phyloP scores from a whole-genome alignment of 2,329 filamentous ascomycete species.

The Lanzia echinophila region DNA sequence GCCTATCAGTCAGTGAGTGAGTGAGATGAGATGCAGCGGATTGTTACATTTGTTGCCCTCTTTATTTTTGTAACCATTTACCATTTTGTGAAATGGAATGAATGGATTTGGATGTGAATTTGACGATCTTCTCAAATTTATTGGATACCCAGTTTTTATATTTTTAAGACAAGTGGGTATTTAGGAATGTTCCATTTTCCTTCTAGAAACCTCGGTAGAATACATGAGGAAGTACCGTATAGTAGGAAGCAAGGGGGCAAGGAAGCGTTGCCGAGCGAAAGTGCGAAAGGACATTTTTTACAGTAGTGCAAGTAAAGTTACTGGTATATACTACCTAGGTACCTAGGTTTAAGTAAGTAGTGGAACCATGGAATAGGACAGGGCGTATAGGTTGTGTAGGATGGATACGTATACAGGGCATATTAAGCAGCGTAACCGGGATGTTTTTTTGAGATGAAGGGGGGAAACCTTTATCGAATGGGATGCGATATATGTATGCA shows the following conservation, averaged over 20 bases:
- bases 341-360: no score
- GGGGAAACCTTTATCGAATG: not conserved
- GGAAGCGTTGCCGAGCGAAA: conserved; percentile 9
- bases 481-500: not conserved
- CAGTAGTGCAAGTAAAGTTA: no score
- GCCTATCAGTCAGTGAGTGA: not conserved
- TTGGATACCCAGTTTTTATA: no score
- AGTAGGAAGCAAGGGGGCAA: not conserved
- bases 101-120: no score
- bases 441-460: conserved; percentile 6
- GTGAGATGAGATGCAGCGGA: no score
- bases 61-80: no score
- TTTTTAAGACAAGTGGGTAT: no score
- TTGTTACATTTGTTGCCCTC: no score
- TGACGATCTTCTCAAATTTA: not conserved
- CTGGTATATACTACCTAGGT: no score
- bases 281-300: not conserved
- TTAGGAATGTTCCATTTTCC: not conserved
- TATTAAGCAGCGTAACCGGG: not conserved
- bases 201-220: conserved; percentile 12
- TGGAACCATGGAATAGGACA: no score
- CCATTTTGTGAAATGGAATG: no score
- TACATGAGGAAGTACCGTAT: conserved; percentile 3
- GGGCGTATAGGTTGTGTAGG: not conserved
- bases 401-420: not conserved